Evolutionary conservation across 2,329 filamentous ascomycete genomes (phyloP).

Genomic region (Colletotrichum eremochloae): DNA sequence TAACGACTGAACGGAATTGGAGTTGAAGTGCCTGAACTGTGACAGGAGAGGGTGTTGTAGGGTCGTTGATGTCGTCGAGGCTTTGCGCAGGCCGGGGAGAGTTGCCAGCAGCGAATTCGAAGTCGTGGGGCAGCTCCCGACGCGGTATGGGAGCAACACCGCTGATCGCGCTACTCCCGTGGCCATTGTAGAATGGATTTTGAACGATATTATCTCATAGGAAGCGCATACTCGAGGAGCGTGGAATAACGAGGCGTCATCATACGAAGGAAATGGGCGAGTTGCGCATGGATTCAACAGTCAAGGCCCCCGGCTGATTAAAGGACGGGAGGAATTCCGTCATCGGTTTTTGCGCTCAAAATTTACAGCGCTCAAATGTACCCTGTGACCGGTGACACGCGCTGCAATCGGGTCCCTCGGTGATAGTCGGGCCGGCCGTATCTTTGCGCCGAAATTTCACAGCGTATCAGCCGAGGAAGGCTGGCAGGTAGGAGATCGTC

Average conservation of each 20-base stretch:
- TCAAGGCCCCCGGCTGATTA: slow-evolving; percentile 7
- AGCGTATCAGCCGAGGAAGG: slow-evolving; percentile 19
- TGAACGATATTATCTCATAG: slow-evolving; percentile 36
- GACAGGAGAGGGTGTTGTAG: slow-evolving; percentile 35
- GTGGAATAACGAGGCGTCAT: slow-evolving; percentile 30
- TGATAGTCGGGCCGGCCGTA: slow-evolving; percentile 34
- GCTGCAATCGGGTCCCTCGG: slow-evolving; percentile 20
- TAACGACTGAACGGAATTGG: slow-evolving; percentile 2
- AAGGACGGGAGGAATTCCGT: slow-evolving; percentile 22
- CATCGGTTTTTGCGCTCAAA: slow-evolving; percentile 32
- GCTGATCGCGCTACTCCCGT: slow-evolving; percentile 63
- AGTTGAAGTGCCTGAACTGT: slow-evolving; percentile 21
- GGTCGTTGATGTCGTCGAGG: slow-evolving; percentile 24
- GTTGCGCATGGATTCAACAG: slow-evolving; percentile 24
- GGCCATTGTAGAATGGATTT: slow-evolving; percentile 41
- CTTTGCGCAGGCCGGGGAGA: slow-evolving; percentile 41
- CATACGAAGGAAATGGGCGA: slow-evolving; percentile 26
- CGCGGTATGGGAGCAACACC: slow-evolving; percentile 62
- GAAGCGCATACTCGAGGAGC: slow-evolving; percentile 37
- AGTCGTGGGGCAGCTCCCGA: slow-evolving; percentile 48
- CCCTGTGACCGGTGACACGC: slow-evolving; percentile 14
- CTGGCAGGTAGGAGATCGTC: neutral
- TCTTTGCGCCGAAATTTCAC: slow-evolving; percentile 21
- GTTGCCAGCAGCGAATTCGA: slow-evolving; percentile 27
- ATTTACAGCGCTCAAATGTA: slow-evolving; percentile 26